These are phyloP conservation scores for Leccinum truebloodii DNA, from an alignment of 768 basidiomycete species.

Conservation along the genomic window DNA sequence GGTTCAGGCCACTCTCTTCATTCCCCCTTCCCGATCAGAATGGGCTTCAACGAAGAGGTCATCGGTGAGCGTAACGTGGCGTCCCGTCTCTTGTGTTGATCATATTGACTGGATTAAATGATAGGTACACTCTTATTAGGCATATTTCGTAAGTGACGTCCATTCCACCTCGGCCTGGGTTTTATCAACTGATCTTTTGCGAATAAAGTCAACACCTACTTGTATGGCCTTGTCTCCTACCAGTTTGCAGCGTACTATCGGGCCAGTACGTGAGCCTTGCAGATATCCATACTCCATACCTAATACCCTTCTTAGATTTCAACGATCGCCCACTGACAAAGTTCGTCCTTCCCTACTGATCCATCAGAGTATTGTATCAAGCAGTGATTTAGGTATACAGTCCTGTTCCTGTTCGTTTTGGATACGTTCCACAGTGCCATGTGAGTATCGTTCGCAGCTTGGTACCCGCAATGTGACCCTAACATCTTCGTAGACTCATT, in stretches of 20 bases:
- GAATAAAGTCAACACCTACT: conserved; percentile 25
- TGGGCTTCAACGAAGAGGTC: not conserved
- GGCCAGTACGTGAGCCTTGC: conserved; percentile 6
- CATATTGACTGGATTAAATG: not conserved
- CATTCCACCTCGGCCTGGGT: not conserved
- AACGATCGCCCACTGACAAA: conserved; percentile 15
- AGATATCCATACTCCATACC: not conserved
- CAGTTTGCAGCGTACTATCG: conserved; percentile 43
- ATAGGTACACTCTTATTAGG: not conserved
- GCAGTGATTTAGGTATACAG: conserved; percentile 13
- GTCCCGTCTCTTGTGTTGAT: not conserved
- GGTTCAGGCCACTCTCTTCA: not conserved
- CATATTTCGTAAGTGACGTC: not conserved
- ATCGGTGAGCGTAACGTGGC: not conserved
- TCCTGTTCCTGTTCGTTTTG: conserved; percentile 18
- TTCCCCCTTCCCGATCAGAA: not conserved
- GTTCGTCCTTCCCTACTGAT: not conserved
- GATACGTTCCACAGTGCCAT: conserved; percentile 22
- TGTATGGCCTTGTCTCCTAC: conserved; percentile 46
- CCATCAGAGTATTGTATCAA: not conserved
- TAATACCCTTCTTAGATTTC: conserved; percentile 9
- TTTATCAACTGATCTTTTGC: not conserved
- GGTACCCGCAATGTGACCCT: not conserved
- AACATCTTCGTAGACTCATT: conserved; percentile 7
- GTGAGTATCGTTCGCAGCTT: conserved; percentile 6